Percentiles rank a stretch among this genome's conserved stretches.
Evolutionary conservation across 768 basidiomycete species (phyloP).

Genomic region (Cyathus striatus): DNA sequence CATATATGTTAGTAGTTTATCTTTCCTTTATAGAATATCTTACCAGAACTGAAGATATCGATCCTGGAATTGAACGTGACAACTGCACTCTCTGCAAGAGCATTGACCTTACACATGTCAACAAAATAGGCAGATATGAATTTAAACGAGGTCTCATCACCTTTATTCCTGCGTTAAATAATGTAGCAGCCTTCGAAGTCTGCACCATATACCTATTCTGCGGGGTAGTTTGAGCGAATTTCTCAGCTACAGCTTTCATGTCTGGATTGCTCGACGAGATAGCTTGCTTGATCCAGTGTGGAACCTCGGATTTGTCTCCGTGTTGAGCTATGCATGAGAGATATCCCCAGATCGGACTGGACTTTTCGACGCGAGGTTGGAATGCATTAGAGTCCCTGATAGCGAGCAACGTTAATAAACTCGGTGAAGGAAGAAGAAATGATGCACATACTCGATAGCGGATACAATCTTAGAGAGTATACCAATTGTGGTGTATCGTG

Average conservation of each 20-base stretch:
- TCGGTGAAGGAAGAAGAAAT: not conserved
- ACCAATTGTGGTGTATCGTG: slow-evolving; percentile 22
- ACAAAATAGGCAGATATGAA: too few relatives aligned
- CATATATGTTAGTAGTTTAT: not conserved
- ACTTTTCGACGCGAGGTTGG: slow-evolving; percentile 14
- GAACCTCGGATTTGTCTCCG: slow-evolving; percentile 13
- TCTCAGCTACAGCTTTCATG: slow-evolving; percentile 12
- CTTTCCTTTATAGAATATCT: not conserved
- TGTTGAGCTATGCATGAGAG: slow-evolving; percentile 17
- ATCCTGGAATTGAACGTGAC: slow-evolving; percentile 21
- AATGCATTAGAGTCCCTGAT: slow-evolving; percentile 19
- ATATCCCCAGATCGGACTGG: slow-evolving; percentile 24
- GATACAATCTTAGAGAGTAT: slow-evolving; percentile 25
- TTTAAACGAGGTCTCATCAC: slow-evolving; percentile 7
- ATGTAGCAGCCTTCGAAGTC: slow-evolving; percentile 22
- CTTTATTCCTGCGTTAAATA: slow-evolving; percentile 23
- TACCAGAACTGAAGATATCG: slow-evolving; percentile 21
- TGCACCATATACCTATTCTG: slow-evolving; percentile 21
- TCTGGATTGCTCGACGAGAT: slow-evolving; percentile 14
- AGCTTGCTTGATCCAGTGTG: slow-evolving; percentile 18
- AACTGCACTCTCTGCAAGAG: slow-evolving; percentile 19
- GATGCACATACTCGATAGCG: slow-evolving; percentile 15
- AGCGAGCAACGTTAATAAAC: not conserved
- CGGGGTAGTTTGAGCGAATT: slow-evolving; percentile 15
- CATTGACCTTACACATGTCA: slow-evolving; percentile 15